Evolutionary conservation across 345 rosid species (phyloP).

Genomic region (Anacardium occidentale): DNA sequence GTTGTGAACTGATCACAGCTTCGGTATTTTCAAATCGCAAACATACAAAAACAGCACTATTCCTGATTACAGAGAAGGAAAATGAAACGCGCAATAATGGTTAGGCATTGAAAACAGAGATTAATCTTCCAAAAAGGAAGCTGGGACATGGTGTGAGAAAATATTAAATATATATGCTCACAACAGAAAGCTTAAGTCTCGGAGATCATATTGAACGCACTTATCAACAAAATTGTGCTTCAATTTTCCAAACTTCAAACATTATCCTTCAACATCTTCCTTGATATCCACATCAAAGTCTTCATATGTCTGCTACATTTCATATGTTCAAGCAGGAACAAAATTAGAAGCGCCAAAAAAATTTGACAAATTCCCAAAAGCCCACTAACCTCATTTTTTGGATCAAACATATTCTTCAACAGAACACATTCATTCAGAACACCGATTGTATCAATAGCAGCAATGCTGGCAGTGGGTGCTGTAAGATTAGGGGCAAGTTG

Average conservation of each 20-base stretch:
- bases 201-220: conserved; percentile 36
- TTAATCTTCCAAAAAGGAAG: no score
- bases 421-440: conserved; percentile 74
- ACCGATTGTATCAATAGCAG: conserved; percentile 60
- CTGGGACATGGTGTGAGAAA: background rate
- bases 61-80: conserved; percentile 42
- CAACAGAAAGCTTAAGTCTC: background rate
- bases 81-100: background rate
- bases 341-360: background rate
- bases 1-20: conserved; percentile 71
- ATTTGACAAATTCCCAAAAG: background rate
- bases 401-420: conserved; percentile 96
- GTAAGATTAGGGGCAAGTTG: conserved; percentile 49
- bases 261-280: conserved; percentile 86
- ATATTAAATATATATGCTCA: background rate
- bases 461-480: conserved; percentile 40
- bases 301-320: conserved; percentile 63
- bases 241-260: conserved; percentile 72
- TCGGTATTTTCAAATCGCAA: conserved; percentile 61
- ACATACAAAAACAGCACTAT: conserved; percentile 84
- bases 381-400: conserved; percentile 62
- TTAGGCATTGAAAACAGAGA: background rate
- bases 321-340: background rate
- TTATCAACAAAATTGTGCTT: conserved; percentile 81
- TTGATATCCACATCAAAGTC: conserved; percentile 84